A percentile compares a stretch with the other conserved stretches of the same genome.
These are phyloP conservation scores for Anethum foeniculum DNA, from an alignment of 140 eudicot genomes.

Conservation along the genomic window DNA sequence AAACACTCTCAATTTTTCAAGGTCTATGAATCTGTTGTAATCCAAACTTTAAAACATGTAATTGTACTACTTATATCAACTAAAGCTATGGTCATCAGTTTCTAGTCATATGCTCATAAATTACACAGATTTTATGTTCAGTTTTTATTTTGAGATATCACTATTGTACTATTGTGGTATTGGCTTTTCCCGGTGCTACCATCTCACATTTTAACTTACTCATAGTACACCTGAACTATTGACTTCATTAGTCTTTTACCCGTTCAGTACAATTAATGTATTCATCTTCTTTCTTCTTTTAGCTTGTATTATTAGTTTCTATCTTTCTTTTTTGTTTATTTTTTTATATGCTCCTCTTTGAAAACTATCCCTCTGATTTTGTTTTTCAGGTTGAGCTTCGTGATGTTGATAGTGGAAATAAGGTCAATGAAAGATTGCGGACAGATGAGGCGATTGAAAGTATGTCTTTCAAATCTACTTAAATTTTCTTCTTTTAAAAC, in stretches of 20 bases:
- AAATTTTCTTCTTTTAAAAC: not conserved
- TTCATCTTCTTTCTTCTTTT: not conserved
- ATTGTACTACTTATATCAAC: not conserved
- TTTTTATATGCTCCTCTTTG: not conserved
- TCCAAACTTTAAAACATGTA: not conserved
- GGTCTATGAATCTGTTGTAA: not conserved
- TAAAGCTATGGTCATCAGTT: not conserved
- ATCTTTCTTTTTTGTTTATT: not conserved
- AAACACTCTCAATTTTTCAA: not conserved
- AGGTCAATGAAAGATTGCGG: slow-evolving; percentile 81
- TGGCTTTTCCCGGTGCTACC: not conserved
- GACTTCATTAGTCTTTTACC: not conserved
- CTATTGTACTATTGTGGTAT: not conserved
- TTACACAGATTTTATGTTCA: not conserved
- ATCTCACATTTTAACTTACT: not conserved
- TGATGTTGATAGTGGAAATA: slow-evolving; percentile 83
- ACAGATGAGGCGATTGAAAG: slow-evolving; percentile 86
- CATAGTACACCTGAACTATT: not conserved
- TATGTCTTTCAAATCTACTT: slow-evolving; percentile 25
- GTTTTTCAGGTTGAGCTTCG: slow-evolving; percentile 83
- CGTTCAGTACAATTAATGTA: not conserved
- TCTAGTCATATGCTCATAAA: not conserved
- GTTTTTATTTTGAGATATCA: not conserved
- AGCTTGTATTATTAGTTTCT: not conserved
- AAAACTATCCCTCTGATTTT: slow-evolving; percentile 6